Evolutionary conservation across 1,139 yeast genomes (phyloP), one percentile per base, ranked within the genome.

Genomic region (Geotrichum siamense): DNA sequence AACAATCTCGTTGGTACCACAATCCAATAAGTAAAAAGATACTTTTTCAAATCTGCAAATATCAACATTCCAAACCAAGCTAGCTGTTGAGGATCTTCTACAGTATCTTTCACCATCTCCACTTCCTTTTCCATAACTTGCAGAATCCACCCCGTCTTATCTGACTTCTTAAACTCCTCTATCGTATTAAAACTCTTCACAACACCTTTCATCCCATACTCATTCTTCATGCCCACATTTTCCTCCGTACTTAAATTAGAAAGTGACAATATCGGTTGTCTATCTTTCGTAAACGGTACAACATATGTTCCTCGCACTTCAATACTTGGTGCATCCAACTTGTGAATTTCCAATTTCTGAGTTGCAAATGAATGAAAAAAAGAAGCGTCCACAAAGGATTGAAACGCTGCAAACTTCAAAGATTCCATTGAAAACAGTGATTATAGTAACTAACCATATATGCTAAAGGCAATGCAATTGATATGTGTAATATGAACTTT

Each of bases 21-120:
- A 53, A 84, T 74, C 98, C 98, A 91, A 62, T 89, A 89, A 56
- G 76, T 82, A 58, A 83, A 91, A 55, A 75, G 79, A 66, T 83
- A 87, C 63, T 83, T 85, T 62, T 91, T 91, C 59, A 91, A 71
- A 61, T 93, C 98, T 2, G 94, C 82, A 64, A 78, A 91, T 33
- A 87, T 71, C 32, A 89, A 67, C 1, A 89, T 58, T 26, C 70
- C 70, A 55, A 87, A 84, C 27, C 63, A 60, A 31, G 72, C 64
- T 23, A 78, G 56, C 5, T 62, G 17, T 0, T 67, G 55, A 0
- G 79, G 76, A 40, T 70, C 60, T 0, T 52, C 38, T 1, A 70
- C 50, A 1, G 67, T 64, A 0, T 58, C 51, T 23, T 64, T 65
- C 15, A 63, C 55, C 13, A 48, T 44, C 6, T 76, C 69, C 0